Percentiles rank a stretch among this genome's conserved stretches.
phyloP scores from a whole-genome alignment of 2,329 filamentous ascomycete genomes.

The Cytospora leucostoma region DNA sequence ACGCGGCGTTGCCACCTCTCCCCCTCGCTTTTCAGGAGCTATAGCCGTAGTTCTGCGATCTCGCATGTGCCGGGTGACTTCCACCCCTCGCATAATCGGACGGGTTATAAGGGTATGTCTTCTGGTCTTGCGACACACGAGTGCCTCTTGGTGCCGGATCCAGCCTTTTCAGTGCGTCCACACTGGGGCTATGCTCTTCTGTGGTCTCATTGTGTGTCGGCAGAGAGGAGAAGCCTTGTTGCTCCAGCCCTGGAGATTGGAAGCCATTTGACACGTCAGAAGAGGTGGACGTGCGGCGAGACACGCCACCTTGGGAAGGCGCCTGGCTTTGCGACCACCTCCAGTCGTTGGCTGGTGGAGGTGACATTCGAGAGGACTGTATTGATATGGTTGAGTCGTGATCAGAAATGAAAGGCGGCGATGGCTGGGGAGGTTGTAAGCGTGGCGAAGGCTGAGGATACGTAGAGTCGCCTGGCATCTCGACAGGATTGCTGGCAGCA shows the following conservation, averaged over 20 bases:
- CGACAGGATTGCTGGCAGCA: slow-evolving; percentile 34
- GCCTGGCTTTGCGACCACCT: slow-evolving; percentile 47
- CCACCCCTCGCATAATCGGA: slow-evolving; percentile 39
- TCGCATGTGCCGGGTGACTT: background rate
- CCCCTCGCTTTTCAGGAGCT: background rate
- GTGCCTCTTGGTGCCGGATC: slow-evolving; percentile 29
- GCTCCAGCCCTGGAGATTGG: slow-evolving; percentile 43
- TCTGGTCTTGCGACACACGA: slow-evolving; percentile 28
- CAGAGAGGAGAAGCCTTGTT: slow-evolving; percentile 45
- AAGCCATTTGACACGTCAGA: slow-evolving; percentile 39
- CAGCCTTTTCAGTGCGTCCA: slow-evolving; percentile 33
- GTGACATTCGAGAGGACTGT: slow-evolving; percentile 29
- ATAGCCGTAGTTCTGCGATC: slow-evolving; percentile 12
- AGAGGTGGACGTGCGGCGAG: slow-evolving; percentile 41
- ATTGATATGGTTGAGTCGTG: slow-evolving; percentile 36
- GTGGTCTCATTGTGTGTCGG: slow-evolving; percentile 49
- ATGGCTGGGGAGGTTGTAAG: slow-evolving; percentile 36
- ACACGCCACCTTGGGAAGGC: slow-evolving; percentile 31
- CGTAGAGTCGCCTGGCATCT: slow-evolving; percentile 52
- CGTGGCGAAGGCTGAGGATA: slow-evolving; percentile 39
- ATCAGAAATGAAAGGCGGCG: slow-evolving; percentile 33
- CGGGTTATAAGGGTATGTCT: slow-evolving; percentile 42
- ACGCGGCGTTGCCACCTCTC: background rate
- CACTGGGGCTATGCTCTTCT: slow-evolving; percentile 44
- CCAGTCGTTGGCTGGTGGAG: slow-evolving; percentile 37